Base-by-base conservation (phyloP, 116 monocot species). In the Dioscorea cayenensis region DNA sequence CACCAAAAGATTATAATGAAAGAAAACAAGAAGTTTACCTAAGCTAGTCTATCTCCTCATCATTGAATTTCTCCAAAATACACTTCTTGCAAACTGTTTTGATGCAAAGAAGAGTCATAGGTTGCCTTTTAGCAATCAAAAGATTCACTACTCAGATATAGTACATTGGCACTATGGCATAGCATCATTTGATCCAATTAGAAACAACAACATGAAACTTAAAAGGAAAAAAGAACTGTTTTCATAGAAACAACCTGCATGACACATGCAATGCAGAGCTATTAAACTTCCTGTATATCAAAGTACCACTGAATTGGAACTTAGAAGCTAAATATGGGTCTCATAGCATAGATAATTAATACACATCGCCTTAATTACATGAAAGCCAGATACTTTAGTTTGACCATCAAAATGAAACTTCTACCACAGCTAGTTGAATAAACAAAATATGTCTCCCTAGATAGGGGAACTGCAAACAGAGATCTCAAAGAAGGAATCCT, bases 11-110 rank as follows among this genome's bases (percentile, higher is more conserved):
- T 10, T 43, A 43, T 10, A 43, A 43, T 9, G 6, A 12, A 43
- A 43, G 8, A 43, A 43, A 69, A 12, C 3, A 20, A 63, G 12
- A 43, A 8, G 23, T 25, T 71, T 27, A 95, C 95, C 95, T 87
- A 70, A 95, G 95, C 69, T 92, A 81, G n/a, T 87, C 92, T 35
- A 77, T 64, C 66, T 95, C 95, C 69, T 95, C 92, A 69, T 89
- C 85, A 55, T 60, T 80, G 21, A 95, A 71, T 79, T 92, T 92
- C 67, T 89, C 85, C 49, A 81, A 80, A 74, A 87, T 87, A 58
- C 90, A 94, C 64, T 87, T 85, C 81, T 83, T 83, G 73, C 87
- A 90, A 94, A 90, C 78, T 77, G 78, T 55, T 61, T 63, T 8
- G 51, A 21, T 29, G 38, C 7, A 32, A 17, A 51, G 52, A 65